These are phyloP conservation scores for Xylariaceae sp. DNA, from an alignment of 2,329 filamentous ascomycete species.

Conservation along the genomic window DNA sequence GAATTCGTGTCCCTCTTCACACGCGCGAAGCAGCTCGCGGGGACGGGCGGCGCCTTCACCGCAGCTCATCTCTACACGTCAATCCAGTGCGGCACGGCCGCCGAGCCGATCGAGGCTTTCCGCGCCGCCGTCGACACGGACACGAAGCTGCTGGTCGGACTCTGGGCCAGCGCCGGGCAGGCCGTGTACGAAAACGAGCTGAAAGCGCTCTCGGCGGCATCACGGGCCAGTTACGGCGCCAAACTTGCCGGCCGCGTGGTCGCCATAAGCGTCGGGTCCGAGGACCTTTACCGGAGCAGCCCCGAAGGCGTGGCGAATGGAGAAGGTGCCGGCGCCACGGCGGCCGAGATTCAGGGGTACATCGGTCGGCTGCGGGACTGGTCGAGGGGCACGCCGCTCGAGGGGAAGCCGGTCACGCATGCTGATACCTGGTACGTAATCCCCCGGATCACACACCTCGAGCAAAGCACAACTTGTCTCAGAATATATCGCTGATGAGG, in stretches of 20 bases:
- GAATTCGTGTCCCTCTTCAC: constrained; percentile 41
- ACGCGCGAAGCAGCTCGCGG: constrained; percentile 37
- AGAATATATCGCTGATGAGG: not conserved
- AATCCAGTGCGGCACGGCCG: constrained; percentile 28
- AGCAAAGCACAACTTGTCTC: constrained; percentile 5
- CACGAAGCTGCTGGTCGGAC: constrained; percentile 24
- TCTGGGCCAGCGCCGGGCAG: constrained; percentile 28
- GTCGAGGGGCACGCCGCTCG: constrained; percentile 22
- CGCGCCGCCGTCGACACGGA: constrained; percentile 29
- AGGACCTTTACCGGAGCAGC: constrained; percentile 29
- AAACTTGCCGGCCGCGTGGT: constrained; percentile 25
- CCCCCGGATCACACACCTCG: not conserved
- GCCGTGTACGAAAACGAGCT: constrained; percentile 24
- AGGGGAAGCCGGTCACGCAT: constrained; percentile 27
- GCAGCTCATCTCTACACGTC: constrained; percentile 40
- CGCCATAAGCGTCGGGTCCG: constrained; percentile 29
- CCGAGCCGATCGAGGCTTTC: constrained; percentile 27
- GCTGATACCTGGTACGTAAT: constrained; percentile 29
- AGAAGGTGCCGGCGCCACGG: constrained; percentile 24
- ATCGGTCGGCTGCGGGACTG: constrained; percentile 27
- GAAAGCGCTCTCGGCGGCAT: constrained; percentile 22
- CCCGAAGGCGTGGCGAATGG: constrained; percentile 22
- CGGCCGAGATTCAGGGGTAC: constrained; percentile 25
- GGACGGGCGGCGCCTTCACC: constrained; percentile 35
- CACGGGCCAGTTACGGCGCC: constrained; percentile 18